These are phyloP conservation scores for Candida frijolesensis DNA, from an alignment of 1,139 yeast species.

Conservation along the genomic window DNA sequence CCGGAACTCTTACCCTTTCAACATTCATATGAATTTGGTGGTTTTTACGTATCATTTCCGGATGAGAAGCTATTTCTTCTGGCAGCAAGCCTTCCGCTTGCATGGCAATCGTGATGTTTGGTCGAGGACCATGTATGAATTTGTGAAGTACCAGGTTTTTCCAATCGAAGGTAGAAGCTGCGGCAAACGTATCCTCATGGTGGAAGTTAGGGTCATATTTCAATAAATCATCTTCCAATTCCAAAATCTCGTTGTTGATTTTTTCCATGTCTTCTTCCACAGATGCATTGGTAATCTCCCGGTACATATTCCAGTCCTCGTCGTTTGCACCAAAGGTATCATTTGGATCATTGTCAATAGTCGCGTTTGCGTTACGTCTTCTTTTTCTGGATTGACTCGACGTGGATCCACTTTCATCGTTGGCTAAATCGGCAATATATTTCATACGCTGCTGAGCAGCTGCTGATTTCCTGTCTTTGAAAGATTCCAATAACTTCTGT, in stretches of 20 bases:
- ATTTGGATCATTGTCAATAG: slow-evolving; percentile 87
- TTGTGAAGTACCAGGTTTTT: slow-evolving; percentile 75
- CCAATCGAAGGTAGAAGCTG: slow-evolving; percentile 82
- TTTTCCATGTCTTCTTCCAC: slow-evolving; percentile 76
- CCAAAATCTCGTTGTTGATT: slow-evolving; percentile 59
- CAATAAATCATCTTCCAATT: slow-evolving; percentile 72
- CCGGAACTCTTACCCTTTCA: slow-evolving; percentile 92
- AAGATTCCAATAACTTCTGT: slow-evolving; percentile 69
- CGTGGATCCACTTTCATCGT: slow-evolving; percentile 57
- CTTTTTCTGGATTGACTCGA: slow-evolving; percentile 45
- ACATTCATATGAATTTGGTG: slow-evolving; percentile 90
- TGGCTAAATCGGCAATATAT: slow-evolving; percentile 83
- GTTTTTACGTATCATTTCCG: slow-evolving; percentile 46
- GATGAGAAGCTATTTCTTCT: slow-evolving; percentile 47
- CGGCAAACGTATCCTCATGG: slow-evolving; percentile 77
- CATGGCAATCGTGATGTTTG: slow-evolving; percentile 45
- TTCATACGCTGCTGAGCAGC: slow-evolving; percentile 96
- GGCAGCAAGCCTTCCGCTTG: slow-evolving; percentile 46
- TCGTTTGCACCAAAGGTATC: slow-evolving; percentile 96
- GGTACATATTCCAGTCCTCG: slow-evolving; percentile 91
- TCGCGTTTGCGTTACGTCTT: slow-evolving; percentile 56
- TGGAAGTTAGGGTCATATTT: slow-evolving; percentile 84
- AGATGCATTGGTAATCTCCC: slow-evolving; percentile 75
- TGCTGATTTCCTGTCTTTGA: slow-evolving; percentile 84
- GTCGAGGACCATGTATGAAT: slow-evolving; percentile 88